Evolutionary conservation across 352 stramenopile genomes (phyloP), one percentile per base, ranked within the genome.

Genomic region (Ophiocytium majus): DNA sequence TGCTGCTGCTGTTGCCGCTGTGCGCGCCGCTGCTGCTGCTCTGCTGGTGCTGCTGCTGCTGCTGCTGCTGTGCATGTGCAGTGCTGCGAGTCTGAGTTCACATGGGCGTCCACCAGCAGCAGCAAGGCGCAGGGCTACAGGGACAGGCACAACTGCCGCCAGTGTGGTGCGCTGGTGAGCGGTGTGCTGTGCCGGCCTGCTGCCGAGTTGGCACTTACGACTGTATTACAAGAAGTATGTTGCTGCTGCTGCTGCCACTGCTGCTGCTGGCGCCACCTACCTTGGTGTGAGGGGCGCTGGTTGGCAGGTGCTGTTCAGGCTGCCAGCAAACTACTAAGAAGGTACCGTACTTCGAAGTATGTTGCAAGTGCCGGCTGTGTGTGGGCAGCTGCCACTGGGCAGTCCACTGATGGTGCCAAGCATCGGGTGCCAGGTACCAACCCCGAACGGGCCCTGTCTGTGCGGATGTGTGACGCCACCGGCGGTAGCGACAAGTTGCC

Each of bases 131-230:
- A 97, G 86, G 91, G 94, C 79, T 95, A 95, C 76, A 91, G 92
- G 37, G 93, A 97, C 87, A 93, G 96, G 88, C 93, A 97, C 90
- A 96, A 96, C 82, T 97, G 93, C 87, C 90, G 92, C 80, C 82
- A 79, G 75, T 88, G 85, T 64, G 85, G 81, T 23, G 50, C 82
- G 9, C 57, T 88, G 84, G 80, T 88, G 17, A 76, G 64, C 5
- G 31, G 5, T 17, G 5, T 76, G 31, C 31, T 37, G 31, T 17
- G 17, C 5, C 10, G 64, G 5, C 5, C 5, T 76, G 31, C 5
- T 76, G 5, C 17, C 64, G 31, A 37, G 5, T 37, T 37, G 64
- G 31, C 5, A 10, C 17, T 5, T 10, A 37, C 31, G 31, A 34
- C 28, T 76, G 64, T 10, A 34, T 5, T 17, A 37, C 57, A 23